Evolutionary conservation across 2,329 filamentous ascomycete genomes (phyloP).

Genomic region (Trichoderma gracile): DNA sequence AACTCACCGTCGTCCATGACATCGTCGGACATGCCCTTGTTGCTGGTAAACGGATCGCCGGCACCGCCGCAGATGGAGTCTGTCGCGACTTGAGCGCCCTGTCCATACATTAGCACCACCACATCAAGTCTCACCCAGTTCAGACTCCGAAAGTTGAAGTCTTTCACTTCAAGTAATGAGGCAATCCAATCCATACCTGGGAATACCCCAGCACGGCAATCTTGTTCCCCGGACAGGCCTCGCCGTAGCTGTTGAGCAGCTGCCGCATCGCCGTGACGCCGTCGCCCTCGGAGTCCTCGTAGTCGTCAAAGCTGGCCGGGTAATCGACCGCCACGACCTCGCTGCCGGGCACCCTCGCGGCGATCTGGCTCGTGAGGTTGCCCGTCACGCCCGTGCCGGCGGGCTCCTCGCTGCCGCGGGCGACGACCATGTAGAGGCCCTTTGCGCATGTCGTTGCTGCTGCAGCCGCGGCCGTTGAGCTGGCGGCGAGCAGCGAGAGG

Average conservation of each 20-base stretch:
- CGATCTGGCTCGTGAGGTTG: slow-evolving; percentile 37
- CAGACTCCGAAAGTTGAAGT: neutral
- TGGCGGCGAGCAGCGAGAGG: slow-evolving; percentile 23
- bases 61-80: slow-evolving; percentile 44
- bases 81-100: slow-evolving; percentile 44
- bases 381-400: slow-evolving; percentile 40
- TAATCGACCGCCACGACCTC: slow-evolving; percentile 41
- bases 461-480: slow-evolving; percentile 15
- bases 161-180: neutral
- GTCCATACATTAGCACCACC: neutral
- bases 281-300: slow-evolving; percentile 39
- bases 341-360: slow-evolving; percentile 39
- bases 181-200: slow-evolving; percentile 35
- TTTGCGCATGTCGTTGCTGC: slow-evolving; percentile 36
- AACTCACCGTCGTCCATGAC: slow-evolving; percentile 41
- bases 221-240: slow-evolving; percentile 43
- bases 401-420: slow-evolving; percentile 42
- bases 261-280: slow-evolving; percentile 38
- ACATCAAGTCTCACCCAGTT: neutral
- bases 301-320: slow-evolving; percentile 40
- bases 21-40: slow-evolving; percentile 32
- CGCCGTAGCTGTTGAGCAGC: slow-evolving; percentile 38
- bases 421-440: slow-evolving; percentile 45
- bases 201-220: slow-evolving; percentile 47
- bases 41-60: slow-evolving; percentile 33